Base-by-base conservation (phyloP, 768 basidiomycete species). In the Tulasnella sp. region DNA sequence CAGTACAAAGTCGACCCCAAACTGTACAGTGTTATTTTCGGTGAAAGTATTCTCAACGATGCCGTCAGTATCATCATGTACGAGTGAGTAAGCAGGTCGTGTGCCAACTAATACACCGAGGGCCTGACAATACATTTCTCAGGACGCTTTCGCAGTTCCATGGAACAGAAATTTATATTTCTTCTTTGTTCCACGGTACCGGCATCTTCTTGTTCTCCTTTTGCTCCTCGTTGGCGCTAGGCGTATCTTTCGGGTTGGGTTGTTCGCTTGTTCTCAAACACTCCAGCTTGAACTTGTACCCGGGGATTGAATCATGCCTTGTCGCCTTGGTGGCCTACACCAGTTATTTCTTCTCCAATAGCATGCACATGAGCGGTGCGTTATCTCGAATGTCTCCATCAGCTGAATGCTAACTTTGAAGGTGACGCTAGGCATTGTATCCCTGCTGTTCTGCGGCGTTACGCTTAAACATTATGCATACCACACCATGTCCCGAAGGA, bases 61-160 rank as follows among this genome's bases (percentile, higher is more conserved):
- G 96, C 96, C 17, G 96, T 98, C 66, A 91, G 89, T 77, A 98
- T 98, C 74, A 93, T 98, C 69, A 92, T 99, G 87, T 98, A 98
- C 70, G 96, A 99, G 92, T 97, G 68, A 75, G 92, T 85, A 59
- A 2, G 29, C 5, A 17, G 14, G 9, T 23, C 49, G 27, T 25
- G 31, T 45, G 40, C 23, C 39, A 43, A 11, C 14, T 49, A 21
- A 11, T 23, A 4, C 4, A 29, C 8, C 27, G 32, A 14, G 17
- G 27, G 31, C 8, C 59, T 51, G 36, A 40, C 55, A 54, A 2
- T 4, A 4, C 29, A 27, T 48, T 40, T 19, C 55, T 4, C 65
- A 97, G 92, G 69, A 97, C 94, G 0, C 73, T 97, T 50, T 84
- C 86, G 6, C 86, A 83, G 66, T 97, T 97, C 69, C 89, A 93